A percentile compares a stretch with the other conserved stretches of the same genome.
These are phyloP conservation scores for Kalmusia sp. DNA, from an alignment of 2,329 filamentous ascomycete species.

Conservation along the genomic window DNA sequence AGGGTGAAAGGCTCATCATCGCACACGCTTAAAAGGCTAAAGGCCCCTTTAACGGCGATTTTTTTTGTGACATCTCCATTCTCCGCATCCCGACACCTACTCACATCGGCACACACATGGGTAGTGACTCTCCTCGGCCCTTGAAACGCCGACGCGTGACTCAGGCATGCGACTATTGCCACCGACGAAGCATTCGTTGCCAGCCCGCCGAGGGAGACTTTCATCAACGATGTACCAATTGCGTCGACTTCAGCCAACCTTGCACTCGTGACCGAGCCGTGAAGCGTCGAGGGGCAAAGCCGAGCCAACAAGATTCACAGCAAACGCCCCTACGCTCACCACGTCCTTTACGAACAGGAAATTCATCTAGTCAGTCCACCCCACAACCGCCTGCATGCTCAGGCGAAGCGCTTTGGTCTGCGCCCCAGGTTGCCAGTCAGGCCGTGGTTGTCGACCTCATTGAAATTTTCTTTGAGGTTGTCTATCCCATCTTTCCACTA, in stretches of 20 bases:
- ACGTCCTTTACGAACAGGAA: not conserved
- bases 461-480: constrained; percentile 15
- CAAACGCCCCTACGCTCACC: not conserved
- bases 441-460: constrained; percentile 51
- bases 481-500: constrained; percentile 26
- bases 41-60: not conserved
- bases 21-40: not conserved
- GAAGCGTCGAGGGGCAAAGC: constrained; percentile 3
- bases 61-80: not conserved
- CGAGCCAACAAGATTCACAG: constrained; percentile 15
- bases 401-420: constrained; percentile 23
- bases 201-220: constrained; percentile 22
- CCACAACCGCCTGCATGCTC: not conserved
- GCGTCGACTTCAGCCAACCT: constrained; percentile 12
- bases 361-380: not conserved
- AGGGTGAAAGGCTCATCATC: not conserved
- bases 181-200: constrained; percentile 57
- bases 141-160: constrained; percentile 1
- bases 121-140: not conserved
- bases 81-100: not conserved
- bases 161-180: constrained; percentile 55
- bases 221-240: constrained; percentile 7
- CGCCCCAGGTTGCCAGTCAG: constrained; percentile 51
- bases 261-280: constrained; percentile 14
- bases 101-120: not conserved